Percentiles rank a stretch among this genome's conserved stretches.
Evolutionary conservation across 192 early-diverging fungal genomes (phyloP).

Genomic region (Coemansia sp.): DNA sequence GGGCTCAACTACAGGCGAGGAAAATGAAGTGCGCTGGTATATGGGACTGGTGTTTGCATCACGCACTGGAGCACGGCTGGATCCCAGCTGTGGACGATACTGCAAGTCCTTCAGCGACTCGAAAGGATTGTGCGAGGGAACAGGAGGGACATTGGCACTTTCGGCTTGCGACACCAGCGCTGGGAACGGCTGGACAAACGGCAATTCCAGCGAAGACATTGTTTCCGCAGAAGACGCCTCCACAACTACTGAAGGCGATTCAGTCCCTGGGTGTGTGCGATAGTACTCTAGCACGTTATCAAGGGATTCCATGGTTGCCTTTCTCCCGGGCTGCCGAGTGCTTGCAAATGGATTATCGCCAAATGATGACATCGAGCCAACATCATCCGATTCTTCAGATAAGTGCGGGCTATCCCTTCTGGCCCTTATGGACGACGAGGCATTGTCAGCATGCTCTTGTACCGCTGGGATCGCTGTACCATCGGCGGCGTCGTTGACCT

Average conservation of each 20-base stretch:
- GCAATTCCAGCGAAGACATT: neutral
- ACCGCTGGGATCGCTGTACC: neutral
- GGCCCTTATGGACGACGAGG: neutral
- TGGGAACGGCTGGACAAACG: neutral
- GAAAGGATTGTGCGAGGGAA: neutral
- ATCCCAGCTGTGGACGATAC: constrained; percentile 13
- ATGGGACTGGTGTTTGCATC: constrained; percentile 21
- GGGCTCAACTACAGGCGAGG: constrained; percentile 16
- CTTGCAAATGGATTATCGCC: constrained; percentile 10
- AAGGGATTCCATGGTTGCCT: constrained; percentile 46
- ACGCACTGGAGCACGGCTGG: constrained; percentile 18
- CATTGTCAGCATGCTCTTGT: neutral
- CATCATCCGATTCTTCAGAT: constrained; percentile 7
- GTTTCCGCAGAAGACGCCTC: neutral
- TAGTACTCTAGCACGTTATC: constrained; percentile 56
- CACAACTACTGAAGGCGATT: neutral
- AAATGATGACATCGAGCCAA: neutral
- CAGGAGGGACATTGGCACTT: neutral
- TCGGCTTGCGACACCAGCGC: neutral
- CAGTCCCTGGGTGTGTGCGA: constrained; percentile 22
- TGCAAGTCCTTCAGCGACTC: neutral
- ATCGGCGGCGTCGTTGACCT: constrained; percentile 1
- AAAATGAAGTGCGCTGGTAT: constrained; percentile 41
- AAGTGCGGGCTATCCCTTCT: neutral
- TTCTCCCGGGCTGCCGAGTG: constrained; percentile 21